Base-by-base conservation (phyloP, 345 rosid genomes). In the Sonneratia alba region DNA sequence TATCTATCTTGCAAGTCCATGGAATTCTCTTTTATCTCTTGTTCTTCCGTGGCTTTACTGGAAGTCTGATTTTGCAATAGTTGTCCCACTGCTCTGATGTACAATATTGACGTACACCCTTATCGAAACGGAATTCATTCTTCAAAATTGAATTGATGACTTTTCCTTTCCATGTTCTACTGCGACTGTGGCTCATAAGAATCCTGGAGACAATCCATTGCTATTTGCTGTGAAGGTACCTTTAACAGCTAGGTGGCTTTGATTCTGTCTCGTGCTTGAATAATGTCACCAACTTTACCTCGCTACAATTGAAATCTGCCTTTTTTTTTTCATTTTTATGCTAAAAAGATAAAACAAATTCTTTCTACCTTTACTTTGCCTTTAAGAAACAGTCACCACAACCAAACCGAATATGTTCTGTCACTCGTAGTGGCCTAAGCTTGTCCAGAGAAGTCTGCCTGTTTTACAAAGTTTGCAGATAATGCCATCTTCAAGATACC, bases 291-390 rank as follows among this genome's bases (percentile, higher is more conserved):
- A 42, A 27, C 32, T 27, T 27, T 8, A 40, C 1, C 43, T 40
- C 43, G 5, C 43, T 8, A 19, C 45, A 43, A 43, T 69, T 5
- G 14, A 32, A 47, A 11, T 1, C 61, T 5, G 21, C n/a, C 57
- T 4, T 19, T 18, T 18, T 36, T 22, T 15, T 6, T 38, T 47
- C 9, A 13, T 42, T 42, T 9, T 42, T 42, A 42, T 42, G 45
- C 0, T 42, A 9, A 42, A 42, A 9, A 42, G n/a, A n/a, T n/a
- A n/a, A 42, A 42, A 9, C 10, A 42, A 1, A 42, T 4, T 42
- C 7, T 9, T 13, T 36, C 71, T 34, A 40, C 42, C 79, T 71
- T 67, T 71, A 37, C 69, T 72, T 76, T 72, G 65, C 72, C 61
- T 18, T 76, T 14, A 68, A 72, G 79, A 36, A 61, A 68, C 36